phyloP scores from a whole-genome alignment of 306 rosid species.

The Lathyrus oleraceus region DNA sequence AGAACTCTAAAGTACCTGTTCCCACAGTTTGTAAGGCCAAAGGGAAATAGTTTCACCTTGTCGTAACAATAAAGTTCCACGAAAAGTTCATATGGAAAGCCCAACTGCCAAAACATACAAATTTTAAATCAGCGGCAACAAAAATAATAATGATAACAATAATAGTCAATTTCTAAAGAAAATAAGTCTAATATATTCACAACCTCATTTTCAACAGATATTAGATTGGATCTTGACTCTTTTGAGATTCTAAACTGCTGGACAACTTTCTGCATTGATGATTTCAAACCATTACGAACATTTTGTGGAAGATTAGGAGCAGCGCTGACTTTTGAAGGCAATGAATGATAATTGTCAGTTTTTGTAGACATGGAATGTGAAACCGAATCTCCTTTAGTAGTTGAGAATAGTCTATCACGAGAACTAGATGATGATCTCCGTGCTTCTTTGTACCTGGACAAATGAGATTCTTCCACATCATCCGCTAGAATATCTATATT shows the following conservation, averaged over 20 bases:
- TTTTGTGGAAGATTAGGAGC: constrained; percentile 52
- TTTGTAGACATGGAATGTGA: constrained; percentile 46
- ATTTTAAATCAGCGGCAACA: constrained; percentile 31
- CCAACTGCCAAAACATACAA: constrained; percentile 51
- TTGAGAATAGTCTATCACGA: constrained; percentile 40
- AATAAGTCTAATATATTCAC: constrained; percentile 35
- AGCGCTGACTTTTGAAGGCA: constrained; percentile 49
- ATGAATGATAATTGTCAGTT: constrained; percentile 47
- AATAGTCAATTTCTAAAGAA: constrained; percentile 24
- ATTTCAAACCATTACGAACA: constrained; percentile 64
- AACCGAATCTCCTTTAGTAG: constrained; percentile 44
- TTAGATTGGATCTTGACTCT: constrained; percentile 45
- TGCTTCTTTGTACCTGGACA: constrained; percentile 41
- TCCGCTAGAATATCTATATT: constrained; percentile 30
- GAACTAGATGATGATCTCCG: constrained; percentile 43
- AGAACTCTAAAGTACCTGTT: constrained; percentile 60
- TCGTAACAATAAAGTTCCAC: constrained; percentile 59
- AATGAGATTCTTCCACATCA: constrained; percentile 42
- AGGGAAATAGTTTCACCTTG: constrained; percentile 60
- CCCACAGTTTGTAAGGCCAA: constrained; percentile 78
- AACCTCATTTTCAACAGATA: constrained; percentile 52
- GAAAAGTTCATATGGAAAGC: constrained; percentile 66
- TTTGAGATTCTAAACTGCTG: constrained; percentile 71
- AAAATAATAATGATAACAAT: background rate
- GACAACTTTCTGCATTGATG: constrained; percentile 68